Evolutionary conservation across 2,329 filamentous ascomycete genomes (phyloP).

Genomic region (Fusarium keratoplasticum): DNA sequence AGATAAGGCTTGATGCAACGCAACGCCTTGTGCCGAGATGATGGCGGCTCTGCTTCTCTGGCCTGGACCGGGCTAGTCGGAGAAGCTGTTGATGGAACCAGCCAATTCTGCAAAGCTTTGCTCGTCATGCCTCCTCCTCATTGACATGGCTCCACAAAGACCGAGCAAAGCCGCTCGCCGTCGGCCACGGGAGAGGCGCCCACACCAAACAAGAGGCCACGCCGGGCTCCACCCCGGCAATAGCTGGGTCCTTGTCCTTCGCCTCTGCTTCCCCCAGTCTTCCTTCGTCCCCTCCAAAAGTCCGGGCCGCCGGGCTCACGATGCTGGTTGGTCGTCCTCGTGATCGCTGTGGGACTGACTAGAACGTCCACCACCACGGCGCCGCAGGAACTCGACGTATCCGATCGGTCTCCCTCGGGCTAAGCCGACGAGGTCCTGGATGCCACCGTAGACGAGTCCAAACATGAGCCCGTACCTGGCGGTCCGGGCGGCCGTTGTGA

Average conservation of each 20-base stretch:
- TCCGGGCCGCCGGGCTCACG: slow-evolving; percentile 17
- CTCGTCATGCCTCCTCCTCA: slow-evolving; percentile 13
- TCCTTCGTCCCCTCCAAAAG: background rate
- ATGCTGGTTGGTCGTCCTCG: slow-evolving; percentile 26
- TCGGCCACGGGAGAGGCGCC: slow-evolving; percentile 34
- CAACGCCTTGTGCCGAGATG: slow-evolving; percentile 7
- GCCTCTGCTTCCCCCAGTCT: slow-evolving; percentile 5
- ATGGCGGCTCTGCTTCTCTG: slow-evolving; percentile 22
- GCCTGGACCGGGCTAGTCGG: slow-evolving; percentile 10
- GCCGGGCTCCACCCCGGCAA: slow-evolving; percentile 17
- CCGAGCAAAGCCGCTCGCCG: slow-evolving; percentile 37
- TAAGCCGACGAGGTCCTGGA: slow-evolving; percentile 80
- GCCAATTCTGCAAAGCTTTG: slow-evolving; percentile 28
- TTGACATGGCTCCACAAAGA: slow-evolving; percentile 32
- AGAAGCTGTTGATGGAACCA: slow-evolving; percentile 6
- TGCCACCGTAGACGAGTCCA: slow-evolving; percentile 81
- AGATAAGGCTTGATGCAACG: slow-evolving; percentile 29
- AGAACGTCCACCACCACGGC: slow-evolving; percentile 47
- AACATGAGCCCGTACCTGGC: slow-evolving; percentile 83
- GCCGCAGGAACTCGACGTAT: slow-evolving; percentile 77
- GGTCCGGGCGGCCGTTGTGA: slow-evolving; percentile 80
- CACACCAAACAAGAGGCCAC: slow-evolving; percentile 21
- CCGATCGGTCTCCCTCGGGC: slow-evolving; percentile 77
- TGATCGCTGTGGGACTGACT: slow-evolving; percentile 19
- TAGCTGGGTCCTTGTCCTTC: background rate